Evolutionary conservation across 164 flowering plant species (phyloP), one percentile per base, ranked within the genome.

Genomic region (Tetracentron sinense): DNA sequence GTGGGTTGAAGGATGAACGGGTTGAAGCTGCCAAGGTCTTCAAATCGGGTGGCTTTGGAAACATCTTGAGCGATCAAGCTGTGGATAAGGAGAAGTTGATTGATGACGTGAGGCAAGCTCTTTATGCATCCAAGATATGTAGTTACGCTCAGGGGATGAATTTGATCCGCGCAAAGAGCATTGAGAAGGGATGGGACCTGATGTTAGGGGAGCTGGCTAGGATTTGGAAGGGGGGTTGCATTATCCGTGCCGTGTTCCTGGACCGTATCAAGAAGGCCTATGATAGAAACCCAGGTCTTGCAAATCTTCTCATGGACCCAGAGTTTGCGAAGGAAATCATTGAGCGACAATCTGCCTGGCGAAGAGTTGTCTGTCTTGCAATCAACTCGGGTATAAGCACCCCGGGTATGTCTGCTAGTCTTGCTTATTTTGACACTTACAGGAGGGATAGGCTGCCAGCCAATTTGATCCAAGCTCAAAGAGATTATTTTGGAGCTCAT

Each of bases 151-250:
- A 85, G 62, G 94, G 90, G 17, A 85, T 87, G 94, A 87, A 87
- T 74, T 69, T 87, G 58, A 72, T 87, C 65, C 85, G 87, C 51
- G 94, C 89, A 11, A 87, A 87, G 79, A 87, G 90, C 63, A 48
- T 66, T 21, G 90, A 87, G 74, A 74, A 79, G 70, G 82, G 84
- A 16, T 85, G 94, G 94, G 82, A 60, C 63, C 60, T 87, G 76
- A 74, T 79, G 69, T 72, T 87, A 74, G 90, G 94, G 27, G 90
- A 87, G 65, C 66, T 87, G 54, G 90, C 90, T 3, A 76, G 88
- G 80, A 87, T 87, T 29, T 87, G 94, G 94, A 87, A 87, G 63
- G 94, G 94, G 0, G 93, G 90, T 23, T 85, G 93, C 71, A 87
- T 87, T 26, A 87, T 87, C 64, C 72, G 93, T 27, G 93, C 93